Base-by-base conservation (phyloP, 192 early-diverging fungal species). In the Chytriomyces sp. region DNA sequence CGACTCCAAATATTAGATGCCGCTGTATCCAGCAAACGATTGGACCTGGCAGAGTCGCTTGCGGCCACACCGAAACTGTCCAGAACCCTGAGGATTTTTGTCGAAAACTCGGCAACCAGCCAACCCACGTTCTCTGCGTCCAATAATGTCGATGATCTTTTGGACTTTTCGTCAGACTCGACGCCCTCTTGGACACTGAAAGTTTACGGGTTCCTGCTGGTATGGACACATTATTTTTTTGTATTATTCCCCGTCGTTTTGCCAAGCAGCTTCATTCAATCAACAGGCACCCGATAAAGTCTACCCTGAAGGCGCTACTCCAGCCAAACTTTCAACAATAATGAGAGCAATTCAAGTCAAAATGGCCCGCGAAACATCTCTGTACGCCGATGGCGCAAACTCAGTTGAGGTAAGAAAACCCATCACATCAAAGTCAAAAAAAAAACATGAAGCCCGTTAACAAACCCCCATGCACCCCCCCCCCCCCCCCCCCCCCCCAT, bases 111-210 rank as follows among this genome's bases (percentile, higher is more conserved):
- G 7, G 87, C 95, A 28, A 82, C 90, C 6, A 93, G 96, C 82
- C 96, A 97, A 81, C 76, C 35, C 35, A 35, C 35, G 4, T 35
- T 35, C 35, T 35, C 35, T 35, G 35, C 35, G 1, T 35, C 35
- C 35, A 35, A 35, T 4, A 35, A 35, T 35, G 35, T 35, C 35
- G 35, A 35, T 35, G 35, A 35, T 35, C 35, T 35, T 35, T 4
- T 35, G 35, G 35, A 35, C 35, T 81, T 64, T n/a, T 48, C 82
- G 13, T 61, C 8, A 24, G 49, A 76, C 50, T 45, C 79, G 44
- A 84, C 89, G 61, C 95, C 95, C 7, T 91, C 91, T 26, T 98
- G 97, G 97, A 97, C 95, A 11, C 84, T 98, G 69, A 89, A 89
- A 64, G 88, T 98, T 7, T 93, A 98, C 72, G 97, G 97, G 43